These are phyloP conservation scores for Pistacia integerrima DNA, from an alignment of 345 rosid genomes.

Conservation along the genomic window DNA sequence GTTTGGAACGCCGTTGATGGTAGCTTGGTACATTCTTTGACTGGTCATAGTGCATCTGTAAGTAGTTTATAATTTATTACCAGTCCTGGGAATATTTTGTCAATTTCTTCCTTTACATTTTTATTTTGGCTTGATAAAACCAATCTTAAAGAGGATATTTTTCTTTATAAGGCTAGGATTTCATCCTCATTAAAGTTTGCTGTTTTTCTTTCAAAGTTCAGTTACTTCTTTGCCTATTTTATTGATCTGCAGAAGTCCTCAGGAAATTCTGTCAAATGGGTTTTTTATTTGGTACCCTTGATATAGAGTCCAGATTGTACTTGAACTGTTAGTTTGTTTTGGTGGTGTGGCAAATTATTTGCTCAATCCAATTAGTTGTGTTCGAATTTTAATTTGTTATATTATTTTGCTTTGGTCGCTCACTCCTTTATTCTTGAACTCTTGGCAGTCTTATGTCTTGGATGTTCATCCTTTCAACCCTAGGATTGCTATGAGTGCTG, in stretches of 20 bases:
- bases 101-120: neutral
- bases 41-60: constrained; percentile 95
- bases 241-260: too few species aligned
- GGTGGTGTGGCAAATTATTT: too few species aligned
- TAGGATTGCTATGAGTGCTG: constrained; percentile 99
- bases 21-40: constrained; percentile 92
- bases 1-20: constrained; percentile 99
- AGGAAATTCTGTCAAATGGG: too few species aligned
- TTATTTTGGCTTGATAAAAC: neutral
- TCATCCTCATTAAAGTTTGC: neutral
- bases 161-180: neutral
- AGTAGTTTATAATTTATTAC: constrained; percentile 31
- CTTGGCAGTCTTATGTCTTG: constrained; percentile 90
- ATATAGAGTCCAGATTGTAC: too few species aligned
- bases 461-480: constrained; percentile 99
- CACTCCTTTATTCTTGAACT: constrained; percentile 24
- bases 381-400: neutral
- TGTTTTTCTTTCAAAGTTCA: neutral
- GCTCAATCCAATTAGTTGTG: too few species aligned
- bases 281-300: too few species aligned
- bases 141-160: neutral
- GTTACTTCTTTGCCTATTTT: too few species aligned
- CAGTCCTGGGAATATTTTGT: neutral
- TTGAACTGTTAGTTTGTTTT: too few species aligned
- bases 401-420: constrained; percentile 21